Evolutionary conservation across 1,139 yeast genomes (phyloP).

Genomic region (Yamadazyma pseudoaaseri): DNA sequence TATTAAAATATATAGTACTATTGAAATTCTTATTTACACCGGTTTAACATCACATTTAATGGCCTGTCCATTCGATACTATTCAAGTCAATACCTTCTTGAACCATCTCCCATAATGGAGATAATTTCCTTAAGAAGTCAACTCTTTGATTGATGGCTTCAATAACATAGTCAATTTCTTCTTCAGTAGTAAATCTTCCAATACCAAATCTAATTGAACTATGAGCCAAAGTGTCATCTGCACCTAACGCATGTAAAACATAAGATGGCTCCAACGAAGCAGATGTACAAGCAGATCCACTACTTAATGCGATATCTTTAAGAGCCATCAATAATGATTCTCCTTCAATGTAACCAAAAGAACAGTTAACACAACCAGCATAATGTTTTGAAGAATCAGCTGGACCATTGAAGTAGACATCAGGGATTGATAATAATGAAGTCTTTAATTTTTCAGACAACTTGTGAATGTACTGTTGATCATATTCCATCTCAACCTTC

Average conservation of each 20-base stretch:
- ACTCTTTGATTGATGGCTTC: constrained; percentile 88
- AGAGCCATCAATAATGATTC: constrained; percentile 97
- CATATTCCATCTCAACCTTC: constrained; percentile 70
- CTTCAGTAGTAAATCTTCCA: constrained; percentile 96
- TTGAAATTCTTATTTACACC: too few species aligned
- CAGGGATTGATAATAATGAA: constrained; percentile 78
- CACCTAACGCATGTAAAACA: constrained; percentile 94
- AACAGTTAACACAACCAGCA: constrained; percentile 93
- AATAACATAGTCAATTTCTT: constrained; percentile 89
- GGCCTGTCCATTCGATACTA: constrained; percentile 97
- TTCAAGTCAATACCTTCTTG: constrained; percentile 96
- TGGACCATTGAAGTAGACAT: constrained; percentile 89
- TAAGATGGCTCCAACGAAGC: constrained; percentile 98
- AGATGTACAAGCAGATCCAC: constrained; percentile 99
- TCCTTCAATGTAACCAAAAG: constrained; percentile 97
- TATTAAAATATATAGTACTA: too few species aligned
- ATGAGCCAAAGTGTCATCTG: constrained; percentile 97
- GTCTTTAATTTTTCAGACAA: constrained; percentile 71
- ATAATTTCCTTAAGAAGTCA: constrained; percentile 83
- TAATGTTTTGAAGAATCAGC: constrained; percentile 54
- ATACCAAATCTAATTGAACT: constrained; percentile 96
- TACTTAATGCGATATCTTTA: constrained; percentile 91
- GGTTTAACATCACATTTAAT: too few species aligned
- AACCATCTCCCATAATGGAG: constrained; percentile 99
- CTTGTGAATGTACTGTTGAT: constrained; percentile 63